Conservation (phyloP, 2,329 filamentous ascomycete genomes). For the Alternaria sp. region DNA sequence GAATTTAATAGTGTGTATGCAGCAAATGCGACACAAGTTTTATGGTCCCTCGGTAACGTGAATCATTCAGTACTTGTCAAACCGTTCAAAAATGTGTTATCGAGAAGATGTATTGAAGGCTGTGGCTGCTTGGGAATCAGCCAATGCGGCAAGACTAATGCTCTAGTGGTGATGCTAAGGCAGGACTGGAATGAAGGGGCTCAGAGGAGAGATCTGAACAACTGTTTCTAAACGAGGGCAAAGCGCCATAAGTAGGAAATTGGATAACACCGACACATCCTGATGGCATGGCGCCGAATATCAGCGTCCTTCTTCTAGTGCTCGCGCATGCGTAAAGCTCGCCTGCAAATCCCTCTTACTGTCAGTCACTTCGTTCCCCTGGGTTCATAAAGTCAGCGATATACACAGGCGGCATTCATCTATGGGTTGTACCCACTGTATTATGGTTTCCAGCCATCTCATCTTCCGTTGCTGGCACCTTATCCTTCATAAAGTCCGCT, state of each 20-base stretch:
- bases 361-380: not conserved
- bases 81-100: not conserved
- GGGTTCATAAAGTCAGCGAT: not conserved
- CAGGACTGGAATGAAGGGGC: not conserved
- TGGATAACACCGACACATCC: not conserved
- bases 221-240: not conserved
- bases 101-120: not conserved
- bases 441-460: not conserved
- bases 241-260: not conserved
- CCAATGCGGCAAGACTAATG: not conserved
- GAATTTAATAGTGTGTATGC: not conserved
- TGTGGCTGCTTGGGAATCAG: not conserved
- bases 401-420: not conserved
- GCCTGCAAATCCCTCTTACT: not conserved
- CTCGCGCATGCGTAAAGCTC: slow-evolving; percentile 13
- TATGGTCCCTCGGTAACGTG: not conserved
- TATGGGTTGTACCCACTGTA: not conserved
- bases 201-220: not conserved
- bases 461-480: not conserved
- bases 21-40: not conserved
- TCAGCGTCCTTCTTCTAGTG: slow-evolving; percentile 23
- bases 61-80: slow-evolving; percentile 7
- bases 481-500: not conserved
- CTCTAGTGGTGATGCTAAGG: not conserved
- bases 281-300: not conserved